These are phyloP conservation scores for Trichoderma atrobrunneum DNA, from an alignment of 2,329 filamentous ascomycete species.

Conservation along the genomic window DNA sequence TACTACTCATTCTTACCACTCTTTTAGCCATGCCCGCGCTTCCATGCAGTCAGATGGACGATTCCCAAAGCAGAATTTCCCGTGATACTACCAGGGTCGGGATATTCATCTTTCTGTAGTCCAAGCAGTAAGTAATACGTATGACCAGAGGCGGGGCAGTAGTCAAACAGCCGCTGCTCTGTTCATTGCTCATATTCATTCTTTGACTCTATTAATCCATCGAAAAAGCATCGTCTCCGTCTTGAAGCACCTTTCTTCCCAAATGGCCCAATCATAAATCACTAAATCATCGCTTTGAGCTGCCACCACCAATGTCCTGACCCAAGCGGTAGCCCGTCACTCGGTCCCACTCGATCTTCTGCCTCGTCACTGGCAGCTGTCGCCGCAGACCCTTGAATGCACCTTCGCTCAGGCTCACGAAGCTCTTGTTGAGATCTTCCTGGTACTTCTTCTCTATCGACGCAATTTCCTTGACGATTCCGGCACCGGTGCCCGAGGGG, in stretches of 20 bases:
- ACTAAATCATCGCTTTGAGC: constrained; percentile 49
- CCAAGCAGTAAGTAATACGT: background rate
- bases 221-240: constrained; percentile 8
- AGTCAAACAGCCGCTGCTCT: background rate
- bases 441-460: constrained; percentile 87
- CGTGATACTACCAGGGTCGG: background rate
- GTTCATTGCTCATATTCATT: constrained; percentile 15
- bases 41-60: background rate
- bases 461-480: constrained; percentile 75
- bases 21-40: background rate
- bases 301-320: constrained; percentile 72
- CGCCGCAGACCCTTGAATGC: constrained; percentile 91
- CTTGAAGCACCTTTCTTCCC: constrained; percentile 1
- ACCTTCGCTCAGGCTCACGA: constrained; percentile 83
- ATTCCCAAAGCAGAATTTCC: background rate
- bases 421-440: constrained; percentile 90
- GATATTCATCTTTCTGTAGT: background rate
- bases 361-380: constrained; percentile 91
- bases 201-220: constrained; percentile 9
- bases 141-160: background rate
- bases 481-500: constrained; percentile 61
- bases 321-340: constrained; percentile 87
- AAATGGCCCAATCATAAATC: background rate
- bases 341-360: constrained; percentile 99
- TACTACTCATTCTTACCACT: background rate